Evolutionary conservation across 2,329 filamentous ascomycete genomes (phyloP).

Genomic region (Alternaria alternata): DNA sequence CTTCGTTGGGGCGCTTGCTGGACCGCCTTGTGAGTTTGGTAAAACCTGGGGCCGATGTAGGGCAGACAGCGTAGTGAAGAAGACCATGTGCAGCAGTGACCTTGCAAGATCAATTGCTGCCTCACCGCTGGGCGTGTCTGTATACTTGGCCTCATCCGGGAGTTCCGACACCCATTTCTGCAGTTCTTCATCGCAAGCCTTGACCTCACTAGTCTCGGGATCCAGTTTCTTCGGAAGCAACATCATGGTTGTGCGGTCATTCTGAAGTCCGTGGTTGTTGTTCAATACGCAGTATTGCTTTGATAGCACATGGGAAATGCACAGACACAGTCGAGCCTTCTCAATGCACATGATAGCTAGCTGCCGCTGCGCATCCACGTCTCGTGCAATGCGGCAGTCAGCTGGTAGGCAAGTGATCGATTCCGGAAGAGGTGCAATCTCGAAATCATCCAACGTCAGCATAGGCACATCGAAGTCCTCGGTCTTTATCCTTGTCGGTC

Average conservation of each 20-base stretch:
- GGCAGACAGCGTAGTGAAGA: slow-evolving; percentile 89
- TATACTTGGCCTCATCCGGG: slow-evolving; percentile 74
- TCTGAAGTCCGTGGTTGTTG: slow-evolving; percentile 75
- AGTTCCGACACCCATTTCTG: slow-evolving; percentile 78
- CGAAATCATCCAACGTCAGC: slow-evolving; percentile 85
- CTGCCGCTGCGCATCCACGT: slow-evolving; percentile 76
- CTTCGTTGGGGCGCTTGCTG: slow-evolving; percentile 55
- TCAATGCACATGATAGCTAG: slow-evolving; percentile 89
- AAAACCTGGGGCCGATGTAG: slow-evolving; percentile 91
- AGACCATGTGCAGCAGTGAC: slow-evolving; percentile 91
- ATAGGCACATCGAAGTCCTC: slow-evolving; percentile 95
- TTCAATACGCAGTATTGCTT: slow-evolving; percentile 93
- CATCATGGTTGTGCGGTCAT: slow-evolving; percentile 82
- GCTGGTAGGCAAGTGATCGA: slow-evolving; percentile 72
- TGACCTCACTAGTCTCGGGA: slow-evolving; percentile 81
- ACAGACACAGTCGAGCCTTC: slow-evolving; percentile 87
- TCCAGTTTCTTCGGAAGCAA: slow-evolving; percentile 87
- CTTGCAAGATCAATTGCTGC: slow-evolving; percentile 72
- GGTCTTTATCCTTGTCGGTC: slow-evolving; percentile 89
- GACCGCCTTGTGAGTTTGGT: slow-evolving; percentile 69
- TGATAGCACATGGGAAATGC: slow-evolving; percentile 87
- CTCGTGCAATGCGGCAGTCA: slow-evolving; percentile 75
- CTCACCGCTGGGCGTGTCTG: slow-evolving; percentile 67
- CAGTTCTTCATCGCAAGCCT: slow-evolving; percentile 79
- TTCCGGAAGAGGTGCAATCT: slow-evolving; percentile 73